Evolutionary conservation across 805 yeast species (phyloP), one percentile per base, ranked within the genome.

Genomic region (Diddensiella caesifluorescens): DNA sequence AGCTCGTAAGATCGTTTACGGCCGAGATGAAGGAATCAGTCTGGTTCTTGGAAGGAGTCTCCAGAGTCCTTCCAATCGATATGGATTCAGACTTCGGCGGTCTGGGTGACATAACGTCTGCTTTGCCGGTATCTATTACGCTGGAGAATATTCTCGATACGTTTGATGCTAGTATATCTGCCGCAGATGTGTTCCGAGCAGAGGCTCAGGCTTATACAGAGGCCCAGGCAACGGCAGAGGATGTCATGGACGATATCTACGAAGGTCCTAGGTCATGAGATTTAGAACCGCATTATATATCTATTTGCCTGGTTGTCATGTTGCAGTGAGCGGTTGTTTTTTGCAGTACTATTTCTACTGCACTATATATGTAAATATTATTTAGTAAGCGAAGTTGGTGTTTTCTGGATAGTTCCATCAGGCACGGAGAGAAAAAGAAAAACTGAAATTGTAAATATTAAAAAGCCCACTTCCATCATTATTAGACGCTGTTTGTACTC

Each of bases 1-100:
- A 83, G 42, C 65, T 89, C 44, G 71, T 89, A 36, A 69, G 95
- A 51, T 79, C 82, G 12, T 89, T 83, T 60, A 85, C 95, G 0
- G 77, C 80, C 26, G 94, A 85, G 55, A 82, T 84, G 83, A 84
- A 83, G 59, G 92, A 88, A 54, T 76, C 76, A 52, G 94, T 89
- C 13, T 89, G 97, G 97, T 88, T 89, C 53, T 68, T 89, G 49
- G 95, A 89, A 62, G 97, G 97, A 3, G 92, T 87, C 2, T 77
- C 92, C 4, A 78, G 80, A 41, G 95, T 88, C 0, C 69, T 89
- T 36, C 96, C 96, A 0, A 94, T 81, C 7, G 95, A 88, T 60
- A 95, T 86, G 41, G 96, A 89, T 32, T 23, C 47, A 2, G 54
- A 52, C 23, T 49, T 34, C 26, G 56, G 56, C 15, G 56, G 56